These are phyloP conservation scores for Phytopythium kandeliae DNA, from an alignment of 352 stramenopile genomes.

Conservation along the genomic window DNA sequence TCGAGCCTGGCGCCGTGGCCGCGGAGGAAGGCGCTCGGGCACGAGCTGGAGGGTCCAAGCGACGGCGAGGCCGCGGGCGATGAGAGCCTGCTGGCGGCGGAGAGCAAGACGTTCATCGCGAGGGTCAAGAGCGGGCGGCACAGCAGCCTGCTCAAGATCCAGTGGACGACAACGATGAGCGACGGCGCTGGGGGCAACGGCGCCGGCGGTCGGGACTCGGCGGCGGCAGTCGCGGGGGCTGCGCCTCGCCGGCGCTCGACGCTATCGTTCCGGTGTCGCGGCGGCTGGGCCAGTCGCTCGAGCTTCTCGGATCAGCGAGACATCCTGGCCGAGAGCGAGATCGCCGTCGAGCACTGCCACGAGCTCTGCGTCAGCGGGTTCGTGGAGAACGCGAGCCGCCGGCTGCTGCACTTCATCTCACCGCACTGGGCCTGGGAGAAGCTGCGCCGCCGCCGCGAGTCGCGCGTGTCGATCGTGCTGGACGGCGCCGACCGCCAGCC, in stretches of 20 bases:
- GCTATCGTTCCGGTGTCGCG: slow-evolving; percentile 5
- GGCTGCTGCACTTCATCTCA: slow-evolving; percentile 62
- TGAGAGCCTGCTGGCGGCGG: slow-evolving; percentile 3
- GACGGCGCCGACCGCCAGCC: slow-evolving; percentile 21
- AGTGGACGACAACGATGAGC: slow-evolving; percentile 15
- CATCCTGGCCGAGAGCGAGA: slow-evolving; percentile 39
- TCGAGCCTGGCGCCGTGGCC: slow-evolving; percentile 26
- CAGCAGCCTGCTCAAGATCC: slow-evolving; percentile 28
- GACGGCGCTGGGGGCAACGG: neutral
- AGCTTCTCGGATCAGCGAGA: slow-evolving; percentile 20
- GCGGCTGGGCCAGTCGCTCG: slow-evolving; percentile 4
- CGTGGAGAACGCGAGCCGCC: slow-evolving; percentile 49
- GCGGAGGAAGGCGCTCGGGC: slow-evolving; percentile 12
- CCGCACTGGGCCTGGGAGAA: slow-evolving; percentile 49
- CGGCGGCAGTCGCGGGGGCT: neutral
- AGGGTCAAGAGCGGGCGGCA: slow-evolving; percentile 16
- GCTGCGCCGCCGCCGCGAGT: slow-evolving; percentile 14
- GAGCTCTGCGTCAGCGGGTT: slow-evolving; percentile 72
- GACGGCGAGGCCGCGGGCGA: neutral
- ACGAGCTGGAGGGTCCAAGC: neutral
- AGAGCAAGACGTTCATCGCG: slow-evolving; percentile 26
- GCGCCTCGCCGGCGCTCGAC: slow-evolving; percentile 3
- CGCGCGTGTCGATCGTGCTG: slow-evolving; percentile 26
- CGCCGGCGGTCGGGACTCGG: neutral
- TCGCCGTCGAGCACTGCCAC: slow-evolving; percentile 64